Evolutionary conservation across 805 yeast genomes (phyloP), one percentile per base, ranked within the genome.

Genomic region (Metschnikowia similis): DNA sequence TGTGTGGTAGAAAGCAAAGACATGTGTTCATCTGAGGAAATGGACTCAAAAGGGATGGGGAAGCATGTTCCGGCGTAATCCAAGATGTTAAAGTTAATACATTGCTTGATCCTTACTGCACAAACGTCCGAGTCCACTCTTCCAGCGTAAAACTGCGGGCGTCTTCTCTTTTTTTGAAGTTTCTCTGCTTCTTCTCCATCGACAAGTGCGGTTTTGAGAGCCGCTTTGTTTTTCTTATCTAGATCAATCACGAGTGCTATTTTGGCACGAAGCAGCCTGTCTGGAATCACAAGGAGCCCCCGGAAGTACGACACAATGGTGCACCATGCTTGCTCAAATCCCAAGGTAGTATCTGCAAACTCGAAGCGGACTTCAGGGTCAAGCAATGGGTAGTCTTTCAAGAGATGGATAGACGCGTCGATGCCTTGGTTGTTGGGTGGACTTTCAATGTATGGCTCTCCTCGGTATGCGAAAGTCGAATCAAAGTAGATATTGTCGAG

Each of bases 241-340:
- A 42, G 29, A 6, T 48, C 44, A 4, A 47, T 47, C 6, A 50
- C 52, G 31, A 56, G 28, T 4, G 26, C 10, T 9, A 54, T 16
- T 13, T 48, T 42, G 2, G 27, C 28, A 10, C 27, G 11, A 5
- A 57, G 35, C 6, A 35, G 29, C 10, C 13, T 21, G 16, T 48
- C 51, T 1, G 28, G 47, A 3, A 54, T 49, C 2, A 44, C 32
- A 30, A 48, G 40, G 2, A 50, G 27, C n/a, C 55, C 55, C 0
- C 66, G 63, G 35, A 67, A 60, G 31, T 51, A 55, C 30, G 56
- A 53, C 13, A 61, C 57, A 3, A 79, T 54, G 5, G 67, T 66
- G 2, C 72, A 63, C 78, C 83, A 77, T 0, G 71, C 75, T 47
- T 79, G 80, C 56, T 82, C 87, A 53, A 79, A 80, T 2, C 86